Percentiles rank a stretch among this genome's conserved stretches.
Conservation (phyloP, 2,329 filamentous ascomycete genomes). For the Dactylellina leptospora region DNA sequence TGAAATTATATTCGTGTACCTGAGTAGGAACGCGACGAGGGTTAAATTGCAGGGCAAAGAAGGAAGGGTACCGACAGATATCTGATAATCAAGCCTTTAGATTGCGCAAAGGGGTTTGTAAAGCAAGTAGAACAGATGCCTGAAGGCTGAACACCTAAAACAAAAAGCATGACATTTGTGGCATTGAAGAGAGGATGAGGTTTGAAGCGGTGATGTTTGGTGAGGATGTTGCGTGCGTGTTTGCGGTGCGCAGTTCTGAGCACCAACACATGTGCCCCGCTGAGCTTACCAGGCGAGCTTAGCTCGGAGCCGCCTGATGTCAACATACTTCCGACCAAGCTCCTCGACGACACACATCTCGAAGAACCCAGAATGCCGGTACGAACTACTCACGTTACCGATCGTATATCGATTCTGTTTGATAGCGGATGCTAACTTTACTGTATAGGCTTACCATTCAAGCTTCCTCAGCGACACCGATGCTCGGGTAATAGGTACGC, state of each 20-base stretch:
- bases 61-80: no score
- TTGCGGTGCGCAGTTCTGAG: slow-evolving; percentile 31
- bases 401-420: background rate
- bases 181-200: background rate
- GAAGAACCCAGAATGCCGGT: slow-evolving; percentile 33
- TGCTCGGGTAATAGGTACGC: slow-evolving; percentile 57
- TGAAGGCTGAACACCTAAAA: no score
- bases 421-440: background rate
- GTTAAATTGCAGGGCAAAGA: no score
- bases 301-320: slow-evolving; percentile 44
- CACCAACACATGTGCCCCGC: slow-evolving; percentile 25
- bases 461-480: slow-evolving; percentile 57
- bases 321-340: slow-evolving; percentile 24
- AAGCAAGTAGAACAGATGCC: no score
- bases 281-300: slow-evolving; percentile 26
- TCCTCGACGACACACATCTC: slow-evolving; percentile 5
- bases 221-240: slow-evolving; percentile 6
- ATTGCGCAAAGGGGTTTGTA: no score
- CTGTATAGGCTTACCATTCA: slow-evolving; percentile 57
- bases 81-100: no score
- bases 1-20: no score
- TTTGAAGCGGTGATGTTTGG: background rate
- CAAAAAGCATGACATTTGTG: no score
- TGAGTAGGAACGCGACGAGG: no score
- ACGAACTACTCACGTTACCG: slow-evolving; percentile 12